Base-by-base conservation (phyloP, 495 filamentous ascomycete species). In the Extremus antarcticus region DNA sequence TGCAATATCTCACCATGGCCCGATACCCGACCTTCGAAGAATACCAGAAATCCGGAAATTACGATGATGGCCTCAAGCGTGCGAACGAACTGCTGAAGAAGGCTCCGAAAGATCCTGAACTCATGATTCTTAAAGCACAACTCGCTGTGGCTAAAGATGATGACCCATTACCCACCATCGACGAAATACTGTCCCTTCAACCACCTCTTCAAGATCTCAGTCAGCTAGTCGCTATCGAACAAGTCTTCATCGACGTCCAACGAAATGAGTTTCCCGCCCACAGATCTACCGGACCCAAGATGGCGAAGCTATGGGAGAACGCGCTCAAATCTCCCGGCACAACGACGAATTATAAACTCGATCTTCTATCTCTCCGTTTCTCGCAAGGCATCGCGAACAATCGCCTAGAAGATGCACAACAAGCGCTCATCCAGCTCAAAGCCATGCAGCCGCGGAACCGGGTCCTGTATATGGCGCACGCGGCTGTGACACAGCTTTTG, bases 371-470 rank as follows among this genome's bases (percentile, higher is more conserved):
- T 2, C 9, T 51, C 8, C 59, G 59, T 0, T 62, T 54, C 50
- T 56, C 57, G 8, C 25, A 47, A 47, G 59, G 54, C 9, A 45
- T 62, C 17, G 2, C 38, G 1, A 49, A 54, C n/a, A 50, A 40
- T 25, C 50, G 59, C 0, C 15, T 55, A 2, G 23, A 22, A 1
- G 59, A 62, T 23, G 51, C 51, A 0, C 59, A 62, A 22, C 59
- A 62, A 49, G 39, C 59, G 8, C 48, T 62, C 2, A 62, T 62
- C 24, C 59, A 58, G 25, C 51, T 62, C n/a, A 62, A 62, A 40
- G 59, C 51, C 2, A 2, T 58, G 8, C 55, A 58, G 25, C 59
- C 59, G 10, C 25, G 43, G 55, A 54, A 57, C 24, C 54, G 59
- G 15, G 46, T 53, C 16, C 19, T 62, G 8, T 62, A 58, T 45